Base-by-base conservation (phyloP, 441 rosid species). In the Euphorbia neoarborescens region DNA sequence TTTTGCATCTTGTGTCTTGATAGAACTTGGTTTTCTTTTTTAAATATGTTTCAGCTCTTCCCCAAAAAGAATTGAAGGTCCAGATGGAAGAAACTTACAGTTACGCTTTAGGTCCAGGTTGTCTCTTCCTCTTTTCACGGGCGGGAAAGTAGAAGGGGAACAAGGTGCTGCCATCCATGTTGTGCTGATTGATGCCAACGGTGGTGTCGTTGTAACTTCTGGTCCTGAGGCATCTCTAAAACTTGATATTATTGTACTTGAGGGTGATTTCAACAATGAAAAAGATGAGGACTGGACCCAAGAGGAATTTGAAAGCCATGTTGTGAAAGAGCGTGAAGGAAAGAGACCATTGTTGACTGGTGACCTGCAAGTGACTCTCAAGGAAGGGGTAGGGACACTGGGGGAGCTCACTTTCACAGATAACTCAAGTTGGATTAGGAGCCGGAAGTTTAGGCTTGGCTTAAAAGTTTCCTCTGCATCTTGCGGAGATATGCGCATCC, bases 121-220 rank as follows among this genome's bases (percentile, higher is more conserved):
- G 81, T 88, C 98, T 66, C 99, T 92, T 77, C 99, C 98, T 10
- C 91, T 95, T 72, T 95, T 88, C 81, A 95, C 99, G 0, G 99
- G 99, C 51, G 99, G 99, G 54, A 92, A 87, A 81, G 97, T 95
- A 28, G 99, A 95, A 79, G 99, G 99, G 61, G 99, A 95, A 79
- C 98, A 92, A 73, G 98, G 99, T 77, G 98, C 96, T 71, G 84
- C 98, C n/a, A 87, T 95, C 74, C 99, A 95, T 82, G 78, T 85
- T 27, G 88, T 95, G 64, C 78, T 95, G 70, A 68, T 87, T 57
- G 98, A 95, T 76, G 86, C 78, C 38, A 87, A 80, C 81, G 80
- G 84, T 69, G 92, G 86, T 56, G 88, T 78, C 58, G 97, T 84
- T 66, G 86, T 90, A 46, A 87, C 93, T 20, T 75, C 75, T 80